phyloP scores from a whole-genome alignment of 768 basidiomycete genomes.

The Hypholoma fasciculare region DNA sequence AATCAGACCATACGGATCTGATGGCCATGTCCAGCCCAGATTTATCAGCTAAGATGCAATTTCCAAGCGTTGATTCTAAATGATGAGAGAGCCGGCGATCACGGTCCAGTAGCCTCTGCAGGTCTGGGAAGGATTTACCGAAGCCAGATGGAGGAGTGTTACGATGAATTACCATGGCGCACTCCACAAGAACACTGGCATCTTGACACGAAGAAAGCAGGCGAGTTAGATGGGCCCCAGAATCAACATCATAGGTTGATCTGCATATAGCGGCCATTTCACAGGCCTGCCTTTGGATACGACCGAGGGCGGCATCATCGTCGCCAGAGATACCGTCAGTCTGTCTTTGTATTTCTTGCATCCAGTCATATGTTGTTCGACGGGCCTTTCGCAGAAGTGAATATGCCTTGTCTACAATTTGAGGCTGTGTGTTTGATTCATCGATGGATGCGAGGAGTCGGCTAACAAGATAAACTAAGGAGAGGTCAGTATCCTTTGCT shows the following conservation, averaged over 20 bases:
- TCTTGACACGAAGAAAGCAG: slow-evolving; percentile 23
- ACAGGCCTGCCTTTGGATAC: slow-evolving; percentile 25
- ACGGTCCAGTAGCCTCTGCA: slow-evolving; percentile 25
- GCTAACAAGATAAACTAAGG: slow-evolving; percentile 32
- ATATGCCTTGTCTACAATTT: slow-evolving; percentile 17
- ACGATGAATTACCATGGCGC: slow-evolving; percentile 30
- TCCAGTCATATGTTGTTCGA: slow-evolving; percentile 33
- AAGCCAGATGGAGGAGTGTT: slow-evolving; percentile 20
- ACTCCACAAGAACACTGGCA: slow-evolving; percentile 29
- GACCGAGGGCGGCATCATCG: slow-evolving; percentile 2
- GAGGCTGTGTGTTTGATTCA: slow-evolving; percentile 9
- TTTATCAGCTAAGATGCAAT: slow-evolving; percentile 10
- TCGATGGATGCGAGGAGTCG: slow-evolving; percentile 34
- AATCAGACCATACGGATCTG: slow-evolving; percentile 19
- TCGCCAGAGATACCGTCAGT: slow-evolving; percentile 16
- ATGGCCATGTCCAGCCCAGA: slow-evolving; percentile 32
- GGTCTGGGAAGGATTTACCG: slow-evolving; percentile 5
- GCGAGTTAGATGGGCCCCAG: slow-evolving; percentile 3
- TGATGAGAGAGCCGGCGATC: slow-evolving; percentile 30
- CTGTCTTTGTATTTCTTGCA: slow-evolving; percentile 27
- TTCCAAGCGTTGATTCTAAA: slow-evolving; percentile 21
- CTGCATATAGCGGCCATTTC: slow-evolving; percentile 41
- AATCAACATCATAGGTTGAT: slow-evolving; percentile 36
- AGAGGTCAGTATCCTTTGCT: neutral
- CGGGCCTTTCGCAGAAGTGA: slow-evolving; percentile 28